Percentiles rank a stretch among this genome's conserved stretches.
phyloP scores from a whole-genome alignment of 2,329 filamentous ascomycete genomes.

The Calonectria hawksworthii region DNA sequence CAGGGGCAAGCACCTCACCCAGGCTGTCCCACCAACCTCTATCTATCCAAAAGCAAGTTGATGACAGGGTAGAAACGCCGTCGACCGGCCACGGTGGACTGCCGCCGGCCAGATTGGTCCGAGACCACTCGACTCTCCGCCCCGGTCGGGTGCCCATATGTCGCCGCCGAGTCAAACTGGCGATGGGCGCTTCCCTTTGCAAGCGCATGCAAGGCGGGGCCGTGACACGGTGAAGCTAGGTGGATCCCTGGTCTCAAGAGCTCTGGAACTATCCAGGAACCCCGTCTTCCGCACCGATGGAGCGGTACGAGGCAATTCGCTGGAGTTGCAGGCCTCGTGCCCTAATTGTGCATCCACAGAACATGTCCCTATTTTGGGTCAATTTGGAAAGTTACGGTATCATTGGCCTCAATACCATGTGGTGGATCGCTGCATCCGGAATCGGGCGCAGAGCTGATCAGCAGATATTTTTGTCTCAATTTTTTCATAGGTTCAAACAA shows the following conservation, averaged over 20 bases:
- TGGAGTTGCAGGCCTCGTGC: slow-evolving; percentile 44
- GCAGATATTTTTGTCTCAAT: slow-evolving; percentile 13
- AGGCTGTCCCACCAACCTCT: slow-evolving; percentile 29
- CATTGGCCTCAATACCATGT: slow-evolving; percentile 14
- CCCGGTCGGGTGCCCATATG: slow-evolving; percentile 36
- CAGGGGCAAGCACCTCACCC: slow-evolving; percentile 39
- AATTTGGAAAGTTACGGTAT: slow-evolving; percentile 5
- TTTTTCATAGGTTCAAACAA: not conserved
- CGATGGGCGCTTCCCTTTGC: slow-evolving; percentile 36
- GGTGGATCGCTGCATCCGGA: not conserved
- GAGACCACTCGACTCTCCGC: slow-evolving; percentile 32
- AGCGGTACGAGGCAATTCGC: slow-evolving; percentile 41
- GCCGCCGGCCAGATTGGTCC: slow-evolving; percentile 38
- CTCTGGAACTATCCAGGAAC: slow-evolving; percentile 39
- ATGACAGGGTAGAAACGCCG: slow-evolving; percentile 36
- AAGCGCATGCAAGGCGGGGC: slow-evolving; percentile 44
- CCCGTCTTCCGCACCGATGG: slow-evolving; percentile 42
- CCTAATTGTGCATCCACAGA: slow-evolving; percentile 48
- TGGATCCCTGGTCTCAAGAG: slow-evolving; percentile 44
- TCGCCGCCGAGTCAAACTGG: slow-evolving; percentile 41
- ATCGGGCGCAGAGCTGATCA: slow-evolving; percentile 4
- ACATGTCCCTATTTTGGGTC: slow-evolving; percentile 24
- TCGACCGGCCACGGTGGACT: slow-evolving; percentile 31
- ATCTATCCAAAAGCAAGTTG: slow-evolving; percentile 42
- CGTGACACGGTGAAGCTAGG: slow-evolving; percentile 45